Percentiles rank a stretch among this genome's conserved stretches.
These are phyloP conservation scores for Eucalyptus dawsonii DNA, from an alignment of 345 rosid species.

Conservation along the genomic window DNA sequence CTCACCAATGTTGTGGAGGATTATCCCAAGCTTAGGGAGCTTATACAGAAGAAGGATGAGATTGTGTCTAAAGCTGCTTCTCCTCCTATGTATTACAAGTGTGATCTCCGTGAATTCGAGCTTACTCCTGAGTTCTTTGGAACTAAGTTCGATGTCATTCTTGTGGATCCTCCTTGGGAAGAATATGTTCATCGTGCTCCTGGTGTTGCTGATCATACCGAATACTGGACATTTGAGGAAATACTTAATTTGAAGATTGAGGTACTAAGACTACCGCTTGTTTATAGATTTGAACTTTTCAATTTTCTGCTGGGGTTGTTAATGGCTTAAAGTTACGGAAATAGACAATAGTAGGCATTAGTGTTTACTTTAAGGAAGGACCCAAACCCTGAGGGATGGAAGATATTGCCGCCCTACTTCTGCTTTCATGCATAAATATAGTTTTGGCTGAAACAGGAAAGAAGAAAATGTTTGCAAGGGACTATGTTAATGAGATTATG, in stretches of 20 bases:
- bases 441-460: background rate
- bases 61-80: constrained; percentile 86
- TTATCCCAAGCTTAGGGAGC: constrained; percentile 97
- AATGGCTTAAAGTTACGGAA: background rate
- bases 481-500: background rate
- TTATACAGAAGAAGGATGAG: constrained; percentile 99
- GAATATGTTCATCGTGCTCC: constrained; percentile 99
- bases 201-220: constrained; percentile 94
- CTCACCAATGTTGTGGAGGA: constrained; percentile 96
- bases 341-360: background rate
- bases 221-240: constrained; percentile 97
- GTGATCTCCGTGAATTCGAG: constrained; percentile 77
- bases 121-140: constrained; percentile 88
- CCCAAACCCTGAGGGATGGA: background rate
- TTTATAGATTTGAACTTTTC: background rate
- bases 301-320: background rate
- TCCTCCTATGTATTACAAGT: constrained; percentile 84
- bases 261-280: constrained; percentile 21
- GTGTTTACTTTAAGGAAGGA: background rate
- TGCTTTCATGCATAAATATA: background rate
- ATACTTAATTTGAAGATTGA: constrained; percentile 89
- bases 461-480: background rate
- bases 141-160: constrained; percentile 95
- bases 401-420: background rate
- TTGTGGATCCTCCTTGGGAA: constrained; percentile 99